Percentiles rank a stretch among this genome's conserved stretches.
These are phyloP conservation scores for Xanthoceras sorbifolium DNA, from an alignment of 345 rosid species.

Conservation along the genomic window DNA sequence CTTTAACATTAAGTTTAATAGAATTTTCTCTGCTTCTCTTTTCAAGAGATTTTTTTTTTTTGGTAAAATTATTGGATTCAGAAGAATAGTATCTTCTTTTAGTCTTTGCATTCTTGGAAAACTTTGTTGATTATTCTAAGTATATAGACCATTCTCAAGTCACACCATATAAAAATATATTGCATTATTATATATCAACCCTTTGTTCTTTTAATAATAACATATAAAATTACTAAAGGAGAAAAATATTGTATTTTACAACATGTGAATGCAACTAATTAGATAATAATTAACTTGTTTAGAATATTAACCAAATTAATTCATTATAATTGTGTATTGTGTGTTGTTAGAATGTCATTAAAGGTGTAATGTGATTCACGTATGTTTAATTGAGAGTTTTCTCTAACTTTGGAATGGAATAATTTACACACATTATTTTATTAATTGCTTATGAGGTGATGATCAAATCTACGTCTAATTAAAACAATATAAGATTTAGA, in stretches of 20 bases:
- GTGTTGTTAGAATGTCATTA: background rate
- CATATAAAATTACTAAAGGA: too few species aligned
- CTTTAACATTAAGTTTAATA: constrained; percentile 5
- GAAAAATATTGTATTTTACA: background rate
- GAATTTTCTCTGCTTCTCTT: constrained; percentile 8
- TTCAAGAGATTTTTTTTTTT: constrained; percentile 17
- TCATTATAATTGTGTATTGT: too few species aligned
- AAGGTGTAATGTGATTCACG: background rate
- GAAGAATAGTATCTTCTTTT: constrained; percentile 20
- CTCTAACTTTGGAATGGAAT: background rate
- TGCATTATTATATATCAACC: background rate
- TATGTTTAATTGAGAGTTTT: background rate
- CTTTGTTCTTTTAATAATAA: background rate
- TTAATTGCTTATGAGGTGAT: background rate
- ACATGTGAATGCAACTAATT: background rate
- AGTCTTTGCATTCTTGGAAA: background rate
- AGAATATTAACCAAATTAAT: too few species aligned
- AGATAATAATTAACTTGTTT: background rate
- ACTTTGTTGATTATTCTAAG: constrained; percentile 6
- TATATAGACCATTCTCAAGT: constrained; percentile 2
- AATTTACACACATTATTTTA: background rate
- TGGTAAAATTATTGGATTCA: constrained; percentile 33
- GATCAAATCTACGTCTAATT: background rate
- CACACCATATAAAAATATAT: background rate
- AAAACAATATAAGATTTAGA: background rate